Conservation (phyloP, 495 filamentous ascomycete species). For the Aspergillus campestris region DNA sequence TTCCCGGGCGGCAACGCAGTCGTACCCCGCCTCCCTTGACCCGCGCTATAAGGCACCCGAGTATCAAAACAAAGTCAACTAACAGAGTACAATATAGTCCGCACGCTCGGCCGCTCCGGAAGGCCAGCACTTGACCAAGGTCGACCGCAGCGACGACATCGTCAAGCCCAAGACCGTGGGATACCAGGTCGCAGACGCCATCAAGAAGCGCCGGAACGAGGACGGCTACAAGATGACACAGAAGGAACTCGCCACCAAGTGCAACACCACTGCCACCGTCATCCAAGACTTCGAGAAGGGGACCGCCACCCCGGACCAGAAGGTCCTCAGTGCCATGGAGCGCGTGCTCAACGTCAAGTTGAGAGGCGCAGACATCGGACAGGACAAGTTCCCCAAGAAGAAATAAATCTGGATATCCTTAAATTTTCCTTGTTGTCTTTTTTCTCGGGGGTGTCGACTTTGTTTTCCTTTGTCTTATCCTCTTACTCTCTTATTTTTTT, state of each 20-base stretch:
- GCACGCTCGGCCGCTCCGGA: slow-evolving; percentile 54
- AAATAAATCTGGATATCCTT: slow-evolving; percentile 31
- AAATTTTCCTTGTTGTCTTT: slow-evolving; percentile 14
- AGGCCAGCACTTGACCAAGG: slow-evolving; percentile 94
- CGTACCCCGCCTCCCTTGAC: neutral
- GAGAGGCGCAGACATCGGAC: slow-evolving; percentile 66
- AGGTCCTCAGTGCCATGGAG: slow-evolving; percentile 74
- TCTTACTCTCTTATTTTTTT: neutral
- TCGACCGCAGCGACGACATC: slow-evolving; percentile 96
- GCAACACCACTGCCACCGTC: slow-evolving; percentile 73
- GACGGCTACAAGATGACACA: slow-evolving; percentile 82
- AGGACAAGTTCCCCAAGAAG: slow-evolving; percentile 68
- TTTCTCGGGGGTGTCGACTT: slow-evolving; percentile 7
- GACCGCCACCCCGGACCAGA: slow-evolving; percentile 73
- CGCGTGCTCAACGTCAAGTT: slow-evolving; percentile 79
- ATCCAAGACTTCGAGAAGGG: slow-evolving; percentile 84
- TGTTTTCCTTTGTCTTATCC: slow-evolving; percentile 7
- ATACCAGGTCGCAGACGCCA: slow-evolving; percentile 67
- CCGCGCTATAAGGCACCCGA: too few relatives aligned
- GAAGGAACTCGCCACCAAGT: slow-evolving; percentile 91
- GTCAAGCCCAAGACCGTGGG: slow-evolving; percentile 91
- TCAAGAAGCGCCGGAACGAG: slow-evolving; percentile 66
- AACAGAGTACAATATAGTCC: slow-evolving; percentile 28
- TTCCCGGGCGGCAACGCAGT: neutral
- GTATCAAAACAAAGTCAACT: neutral